Evolutionary conservation across 2,329 filamentous ascomycete species (phyloP).

Genomic region (Pseudogymnoascus sp.): DNA sequence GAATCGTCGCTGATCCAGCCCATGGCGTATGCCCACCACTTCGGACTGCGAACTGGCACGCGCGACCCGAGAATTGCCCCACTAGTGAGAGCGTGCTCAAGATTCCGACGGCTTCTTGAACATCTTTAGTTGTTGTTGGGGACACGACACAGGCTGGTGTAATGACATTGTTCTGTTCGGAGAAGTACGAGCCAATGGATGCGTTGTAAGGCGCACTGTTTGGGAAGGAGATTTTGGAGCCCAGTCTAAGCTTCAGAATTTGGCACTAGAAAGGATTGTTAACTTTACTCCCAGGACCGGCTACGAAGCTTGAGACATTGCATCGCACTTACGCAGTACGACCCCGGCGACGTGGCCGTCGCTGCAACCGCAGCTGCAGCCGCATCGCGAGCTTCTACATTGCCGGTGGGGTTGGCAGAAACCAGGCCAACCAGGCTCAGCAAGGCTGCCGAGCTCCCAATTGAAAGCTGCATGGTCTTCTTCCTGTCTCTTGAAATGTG

Average conservation of each 20-base stretch:
- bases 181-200: conserved; percentile 13
- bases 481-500: not conserved
- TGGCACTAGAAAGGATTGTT: not conserved
- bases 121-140: conserved; percentile 19
- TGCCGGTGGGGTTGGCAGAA: not conserved
- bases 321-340: not conserved
- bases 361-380: not conserved
- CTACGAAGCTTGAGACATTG: not conserved
- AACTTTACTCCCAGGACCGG: not conserved
- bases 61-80: not conserved
- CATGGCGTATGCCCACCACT: conserved; percentile 51
- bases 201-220: conserved; percentile 7
- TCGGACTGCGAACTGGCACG: conserved; percentile 43
- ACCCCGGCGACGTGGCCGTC: not conserved
- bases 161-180: conserved; percentile 15
- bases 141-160: conserved; percentile 24
- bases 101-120: conserved; percentile 16
- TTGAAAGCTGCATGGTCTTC: not conserved
- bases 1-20: conserved; percentile 39
- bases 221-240: conserved; percentile 10
- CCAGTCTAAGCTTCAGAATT: not conserved
- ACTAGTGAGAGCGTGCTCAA: not conserved
- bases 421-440: not conserved
- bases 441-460: not conserved
- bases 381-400: not conserved